These are phyloP conservation scores for Kwoniella botswanensis DNA, from an alignment of 768 basidiomycete species.

Conservation along the genomic window DNA sequence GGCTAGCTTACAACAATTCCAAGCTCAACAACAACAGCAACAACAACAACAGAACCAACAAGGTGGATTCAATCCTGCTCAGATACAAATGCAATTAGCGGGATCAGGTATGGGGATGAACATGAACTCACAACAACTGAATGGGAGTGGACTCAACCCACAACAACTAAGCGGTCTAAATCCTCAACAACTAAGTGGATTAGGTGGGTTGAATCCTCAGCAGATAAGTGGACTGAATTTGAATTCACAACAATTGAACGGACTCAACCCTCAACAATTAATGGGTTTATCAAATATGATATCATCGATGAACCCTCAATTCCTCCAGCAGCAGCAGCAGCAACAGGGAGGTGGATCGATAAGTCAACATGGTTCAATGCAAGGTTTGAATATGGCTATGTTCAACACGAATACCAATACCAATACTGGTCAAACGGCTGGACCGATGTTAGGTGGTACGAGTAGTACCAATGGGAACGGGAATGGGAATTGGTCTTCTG, in stretches of 20 bases:
- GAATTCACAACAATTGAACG: constrained; percentile 9
- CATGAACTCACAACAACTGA: background rate
- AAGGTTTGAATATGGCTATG: background rate
- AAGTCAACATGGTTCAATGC: constrained; percentile 10
- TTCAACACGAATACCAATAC: background rate
- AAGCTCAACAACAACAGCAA: constrained; percentile 17
- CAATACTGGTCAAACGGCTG: background rate
- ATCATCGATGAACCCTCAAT: constrained; percentile 12
- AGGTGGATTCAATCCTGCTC: constrained; percentile 6
- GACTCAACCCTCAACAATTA: constrained; percentile 2
- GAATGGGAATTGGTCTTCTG: constrained; percentile 3
- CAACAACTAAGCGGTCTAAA: background rate
- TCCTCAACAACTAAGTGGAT: constrained; percentile 3
- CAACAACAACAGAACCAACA: constrained; percentile 8
- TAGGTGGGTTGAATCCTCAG: background rate
- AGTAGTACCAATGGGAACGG: background rate
- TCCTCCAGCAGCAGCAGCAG: constrained; percentile 5
- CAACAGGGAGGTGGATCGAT: background rate
- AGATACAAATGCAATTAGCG: background rate
- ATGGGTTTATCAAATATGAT: constrained; percentile 10
- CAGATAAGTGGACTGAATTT: constrained; percentile 6
- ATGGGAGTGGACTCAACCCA: background rate
- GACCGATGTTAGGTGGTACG: constrained; percentile 6
- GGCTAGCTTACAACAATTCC: constrained; percentile 19
- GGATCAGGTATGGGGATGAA: background rate